Evolutionary conservation across 352 stramenopile genomes (phyloP).

Genomic region (Phytophthora pisi): DNA sequence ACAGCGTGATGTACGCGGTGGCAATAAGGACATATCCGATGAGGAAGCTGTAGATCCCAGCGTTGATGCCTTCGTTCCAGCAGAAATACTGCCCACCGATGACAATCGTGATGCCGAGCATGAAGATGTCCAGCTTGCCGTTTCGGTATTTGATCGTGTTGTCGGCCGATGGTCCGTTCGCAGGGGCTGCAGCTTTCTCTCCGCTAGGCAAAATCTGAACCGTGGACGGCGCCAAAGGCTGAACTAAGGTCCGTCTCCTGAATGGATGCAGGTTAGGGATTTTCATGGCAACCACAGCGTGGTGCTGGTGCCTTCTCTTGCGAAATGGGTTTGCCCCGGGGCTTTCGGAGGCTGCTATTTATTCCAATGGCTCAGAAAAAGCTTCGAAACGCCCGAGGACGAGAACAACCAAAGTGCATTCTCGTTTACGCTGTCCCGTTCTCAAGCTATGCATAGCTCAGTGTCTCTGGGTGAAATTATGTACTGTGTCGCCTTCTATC

Average conservation of each 20-base stretch:
- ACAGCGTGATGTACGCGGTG: slow-evolving; percentile 38
- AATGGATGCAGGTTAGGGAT: background rate
- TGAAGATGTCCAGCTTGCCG: slow-evolving; percentile 32
- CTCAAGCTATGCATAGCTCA: background rate
- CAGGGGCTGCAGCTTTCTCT: background rate
- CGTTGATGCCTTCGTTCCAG: slow-evolving; percentile 41
- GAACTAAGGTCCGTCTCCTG: background rate
- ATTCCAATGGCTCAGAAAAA: background rate
- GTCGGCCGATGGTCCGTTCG: slow-evolving; percentile 1
- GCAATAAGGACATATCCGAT: slow-evolving; percentile 34
- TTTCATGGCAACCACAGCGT: background rate
- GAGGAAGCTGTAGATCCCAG: slow-evolving; percentile 42
- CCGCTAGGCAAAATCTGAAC: slow-evolving; percentile 3
- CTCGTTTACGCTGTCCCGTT: background rate
- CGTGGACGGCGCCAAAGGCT: slow-evolving; percentile 6
- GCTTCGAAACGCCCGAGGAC: slow-evolving; percentile 12
- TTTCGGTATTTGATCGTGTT: slow-evolving; percentile 22
- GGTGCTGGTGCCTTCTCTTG: background rate
- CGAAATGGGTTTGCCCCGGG: slow-evolving; percentile 2
- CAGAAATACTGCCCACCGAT: slow-evolving; percentile 51
- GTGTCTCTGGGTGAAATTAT: too few relatives aligned
- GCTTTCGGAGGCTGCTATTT: slow-evolving; percentile 2
- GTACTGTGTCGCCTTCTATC: too few relatives aligned
- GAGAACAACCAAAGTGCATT: background rate
- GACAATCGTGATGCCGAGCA: slow-evolving; percentile 47